Conservation (phyloP, 208 protist species). For the Phytomonas francai region DNA sequence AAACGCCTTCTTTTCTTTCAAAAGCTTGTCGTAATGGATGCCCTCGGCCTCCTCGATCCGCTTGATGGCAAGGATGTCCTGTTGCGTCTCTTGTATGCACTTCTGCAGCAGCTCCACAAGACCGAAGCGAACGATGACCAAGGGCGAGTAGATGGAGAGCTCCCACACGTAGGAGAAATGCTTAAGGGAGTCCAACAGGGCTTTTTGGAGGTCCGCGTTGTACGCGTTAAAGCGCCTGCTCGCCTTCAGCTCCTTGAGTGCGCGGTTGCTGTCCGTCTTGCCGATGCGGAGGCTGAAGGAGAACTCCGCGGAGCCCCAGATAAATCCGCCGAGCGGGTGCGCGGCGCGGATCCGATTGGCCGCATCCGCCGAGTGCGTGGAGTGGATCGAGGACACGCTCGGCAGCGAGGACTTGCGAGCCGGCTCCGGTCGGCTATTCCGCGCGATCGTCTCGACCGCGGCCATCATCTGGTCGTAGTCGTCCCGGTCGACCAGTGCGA, state of each 20-base stretch:
- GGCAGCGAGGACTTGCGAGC: not conserved
- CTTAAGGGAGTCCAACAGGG: constrained; percentile 41
- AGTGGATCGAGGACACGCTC: not conserved
- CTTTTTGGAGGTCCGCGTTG: constrained; percentile 40
- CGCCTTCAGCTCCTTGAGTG: constrained; percentile 19
- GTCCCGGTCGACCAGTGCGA: constrained; percentile 79
- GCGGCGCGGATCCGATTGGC: constrained; percentile 19
- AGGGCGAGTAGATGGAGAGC: constrained; percentile 42
- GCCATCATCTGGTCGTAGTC: constrained; percentile 67
- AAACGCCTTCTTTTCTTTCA: constrained; percentile 48
- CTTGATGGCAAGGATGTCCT: constrained; percentile 50
- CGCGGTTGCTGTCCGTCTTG: constrained; percentile 33
- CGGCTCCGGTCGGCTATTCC: not conserved
- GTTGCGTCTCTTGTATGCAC: constrained; percentile 60
- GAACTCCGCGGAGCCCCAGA: constrained; percentile 75
- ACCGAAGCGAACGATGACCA: constrained; percentile 65
- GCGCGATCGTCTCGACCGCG: constrained; percentile 13
- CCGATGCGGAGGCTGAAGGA: constrained; percentile 68
- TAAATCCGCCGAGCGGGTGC: constrained; percentile 63
- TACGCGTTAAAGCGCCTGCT: constrained; percentile 29
- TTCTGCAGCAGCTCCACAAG: constrained; percentile 44
- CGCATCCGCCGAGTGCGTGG: constrained; percentile 4
- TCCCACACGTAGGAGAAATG: constrained; percentile 64
- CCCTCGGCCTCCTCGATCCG: constrained; percentile 23
- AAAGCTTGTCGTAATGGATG: constrained; percentile 15